Percentiles rank a stretch among this genome's conserved stretches.
Evolutionary conservation across 139 green algal species (phyloP).

Genomic region (Chlamydomonas eustigma): DNA sequence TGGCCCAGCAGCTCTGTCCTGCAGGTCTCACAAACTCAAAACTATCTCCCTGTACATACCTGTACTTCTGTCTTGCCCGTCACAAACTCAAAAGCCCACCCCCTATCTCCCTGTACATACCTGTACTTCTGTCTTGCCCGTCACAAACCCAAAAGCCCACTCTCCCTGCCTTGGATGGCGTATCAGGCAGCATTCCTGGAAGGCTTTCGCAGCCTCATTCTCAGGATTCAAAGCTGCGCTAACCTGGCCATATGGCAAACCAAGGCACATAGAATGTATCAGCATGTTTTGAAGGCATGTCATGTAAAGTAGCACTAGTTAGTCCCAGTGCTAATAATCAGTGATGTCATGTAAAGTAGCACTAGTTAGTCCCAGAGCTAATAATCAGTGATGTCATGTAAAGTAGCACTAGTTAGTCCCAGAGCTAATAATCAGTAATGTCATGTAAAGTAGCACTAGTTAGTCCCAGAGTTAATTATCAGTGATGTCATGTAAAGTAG

Average conservation of each 20-base stretch:
- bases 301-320: no score
- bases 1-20: background rate
- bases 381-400: no score
- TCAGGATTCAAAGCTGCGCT: slow-evolving; percentile 69
- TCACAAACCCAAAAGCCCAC: slow-evolving; percentile 92
- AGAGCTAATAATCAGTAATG: no score
- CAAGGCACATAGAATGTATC: no score
- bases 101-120: slow-evolving; percentile 65
- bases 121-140: slow-evolving; percentile 74
- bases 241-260: slow-evolving; percentile 38
- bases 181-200: slow-evolving; percentile 90
- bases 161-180: slow-evolving; percentile 58
- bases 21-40: background rate
- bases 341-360: no score
- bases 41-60: slow-evolving; percentile 25
- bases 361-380: no score
- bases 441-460: no score
- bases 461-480: no score
- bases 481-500: no score
- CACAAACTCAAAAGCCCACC: slow-evolving; percentile 92
- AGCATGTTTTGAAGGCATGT: no score
- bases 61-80: slow-evolving; percentile 79
- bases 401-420: no score
- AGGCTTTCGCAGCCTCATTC: slow-evolving; percentile 71
- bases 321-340: no score